Evolutionary conservation across 2,329 filamentous ascomycete genomes (phyloP).

Genomic region (Biscogniauxia mediterranea): DNA sequence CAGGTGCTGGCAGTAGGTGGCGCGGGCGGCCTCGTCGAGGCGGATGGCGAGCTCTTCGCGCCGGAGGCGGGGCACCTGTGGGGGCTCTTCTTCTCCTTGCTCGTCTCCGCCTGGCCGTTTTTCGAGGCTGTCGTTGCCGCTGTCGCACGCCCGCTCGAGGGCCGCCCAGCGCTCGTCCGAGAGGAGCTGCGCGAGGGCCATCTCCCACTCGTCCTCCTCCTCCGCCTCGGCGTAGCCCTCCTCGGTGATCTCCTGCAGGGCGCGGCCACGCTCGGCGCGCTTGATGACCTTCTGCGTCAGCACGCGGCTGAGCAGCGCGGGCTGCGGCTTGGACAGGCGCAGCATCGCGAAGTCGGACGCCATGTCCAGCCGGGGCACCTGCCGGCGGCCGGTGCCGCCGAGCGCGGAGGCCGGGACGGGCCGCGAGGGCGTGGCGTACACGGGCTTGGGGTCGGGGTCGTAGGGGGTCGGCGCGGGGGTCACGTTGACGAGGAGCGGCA

Average conservation of each 20-base stretch:
- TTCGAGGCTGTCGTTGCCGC: background rate
- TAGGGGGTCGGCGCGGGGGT: constrained; percentile 32
- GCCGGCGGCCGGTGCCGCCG: constrained; percentile 45
- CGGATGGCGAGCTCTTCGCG: background rate
- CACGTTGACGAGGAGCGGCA: constrained; percentile 34
- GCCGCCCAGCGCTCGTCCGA: too few relatives aligned
- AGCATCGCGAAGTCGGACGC: constrained; percentile 62
- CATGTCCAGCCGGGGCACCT: constrained; percentile 58
- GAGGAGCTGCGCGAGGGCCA: constrained; percentile 7
- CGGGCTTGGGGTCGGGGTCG: constrained; percentile 33
- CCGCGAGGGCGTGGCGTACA: constrained; percentile 46
- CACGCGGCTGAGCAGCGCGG: constrained; percentile 54
- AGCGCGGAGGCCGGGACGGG: constrained; percentile 54
- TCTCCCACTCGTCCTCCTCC: constrained; percentile 43
- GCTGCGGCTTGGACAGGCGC: constrained; percentile 65
- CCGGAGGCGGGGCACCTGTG: background rate
- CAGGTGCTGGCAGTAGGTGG: constrained; percentile 11
- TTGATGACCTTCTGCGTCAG: constrained; percentile 50
- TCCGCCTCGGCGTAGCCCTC: constrained; percentile 30
- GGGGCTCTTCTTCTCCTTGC: background rate
- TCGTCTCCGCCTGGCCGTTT: too few relatives aligned
- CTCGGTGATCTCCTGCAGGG: constrained; percentile 26
- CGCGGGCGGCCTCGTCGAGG: background rate
- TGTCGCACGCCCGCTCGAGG: background rate
- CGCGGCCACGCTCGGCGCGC: constrained; percentile 43